Evolutionary conservation across 148 eudicot species (phyloP), one percentile per base, ranked within the genome.

Genomic region (Cornus kousa): DNA sequence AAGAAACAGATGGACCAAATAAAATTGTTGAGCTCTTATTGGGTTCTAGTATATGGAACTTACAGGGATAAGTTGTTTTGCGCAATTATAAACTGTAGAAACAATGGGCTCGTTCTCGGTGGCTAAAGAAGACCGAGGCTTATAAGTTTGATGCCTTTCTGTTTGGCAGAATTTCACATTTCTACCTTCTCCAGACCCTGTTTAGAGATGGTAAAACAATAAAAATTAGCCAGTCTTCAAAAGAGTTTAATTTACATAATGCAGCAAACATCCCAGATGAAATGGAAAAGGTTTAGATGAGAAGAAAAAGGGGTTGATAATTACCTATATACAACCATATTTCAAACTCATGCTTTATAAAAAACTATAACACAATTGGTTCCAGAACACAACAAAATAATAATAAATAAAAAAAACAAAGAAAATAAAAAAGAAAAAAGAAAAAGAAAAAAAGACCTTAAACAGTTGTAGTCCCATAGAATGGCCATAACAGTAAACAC

Each of bases 41-140:
- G 32, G 8, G 10, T 43, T 43, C 6, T 4, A 43, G 48, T 43
- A 43, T 43, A 43, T 43, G 48, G 67, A 14, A 71, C 83, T 70
- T 81, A 81, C 83, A 32, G 64, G 20, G 7, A 75, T 76, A 76
- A 76, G 79, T 62, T 70, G 35, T 33, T 76, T 71, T 1, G 48
- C 22, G 60, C 79, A 64, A 64, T 62, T 9, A 76, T n/a, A 43
- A 71, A 75, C 64, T 11, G 71, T 76, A 5, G 70, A 66, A 72
- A 23, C 2, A 7, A 39, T 59, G 24, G 43, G 32, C 43, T 71
- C 70, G 14, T 68, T 37, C 70, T 71, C 60, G 20, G 11, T 28
- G 39, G 13, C 35, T 57, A 32, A 0, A 16, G 74, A 81, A 81
- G 79, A n/a, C 71, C 9, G 70, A 65, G 37, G 72, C 53, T 53